Percentiles rank a stretch among this genome's conserved stretches.
These are phyloP conservation scores for Cyberlindnera maritima DNA, from an alignment of 805 yeast species.

Conservation along the genomic window DNA sequence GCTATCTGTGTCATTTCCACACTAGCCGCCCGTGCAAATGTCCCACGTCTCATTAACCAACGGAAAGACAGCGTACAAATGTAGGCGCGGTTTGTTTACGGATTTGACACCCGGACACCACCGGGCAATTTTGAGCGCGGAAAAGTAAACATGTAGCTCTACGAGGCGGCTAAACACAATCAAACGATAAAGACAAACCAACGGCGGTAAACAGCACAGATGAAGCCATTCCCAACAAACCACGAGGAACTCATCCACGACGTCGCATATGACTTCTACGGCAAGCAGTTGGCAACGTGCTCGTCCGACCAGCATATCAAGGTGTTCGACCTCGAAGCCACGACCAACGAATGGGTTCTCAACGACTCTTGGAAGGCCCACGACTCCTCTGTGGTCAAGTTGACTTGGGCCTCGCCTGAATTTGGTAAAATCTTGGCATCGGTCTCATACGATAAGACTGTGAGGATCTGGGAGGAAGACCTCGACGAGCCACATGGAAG, in stretches of 20 bases:
- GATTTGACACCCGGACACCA: neutral
- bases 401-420: slow-evolving; percentile 94
- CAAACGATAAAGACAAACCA: no score
- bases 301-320: slow-evolving; percentile 93
- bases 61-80: no score
- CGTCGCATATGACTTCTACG: slow-evolving; percentile 89
- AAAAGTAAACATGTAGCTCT: neutral
- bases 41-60: no score
- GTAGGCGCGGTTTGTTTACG: neutral
- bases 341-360: slow-evolving; percentile 72
- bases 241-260: slow-evolving; percentile 94
- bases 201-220: no score
- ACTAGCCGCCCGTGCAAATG: no score
- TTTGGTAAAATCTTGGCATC: slow-evolving; percentile 84
- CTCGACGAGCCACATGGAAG: slow-evolving; percentile 70
- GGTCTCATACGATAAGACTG: slow-evolving; percentile 86
- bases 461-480: slow-evolving; percentile 89
- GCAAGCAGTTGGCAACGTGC: slow-evolving; percentile 88
- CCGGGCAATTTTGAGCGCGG: neutral
- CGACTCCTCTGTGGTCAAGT: slow-evolving; percentile 77
- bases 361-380: slow-evolving; percentile 96
- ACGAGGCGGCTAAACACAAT: no score
- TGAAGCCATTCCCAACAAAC: slow-evolving; percentile 80
- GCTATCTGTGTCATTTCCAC: no score
- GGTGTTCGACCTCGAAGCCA: slow-evolving; percentile 73